Conservation (phyloP, 202 grass and related monocot species). For the Alloteropsis angusta region DNA sequence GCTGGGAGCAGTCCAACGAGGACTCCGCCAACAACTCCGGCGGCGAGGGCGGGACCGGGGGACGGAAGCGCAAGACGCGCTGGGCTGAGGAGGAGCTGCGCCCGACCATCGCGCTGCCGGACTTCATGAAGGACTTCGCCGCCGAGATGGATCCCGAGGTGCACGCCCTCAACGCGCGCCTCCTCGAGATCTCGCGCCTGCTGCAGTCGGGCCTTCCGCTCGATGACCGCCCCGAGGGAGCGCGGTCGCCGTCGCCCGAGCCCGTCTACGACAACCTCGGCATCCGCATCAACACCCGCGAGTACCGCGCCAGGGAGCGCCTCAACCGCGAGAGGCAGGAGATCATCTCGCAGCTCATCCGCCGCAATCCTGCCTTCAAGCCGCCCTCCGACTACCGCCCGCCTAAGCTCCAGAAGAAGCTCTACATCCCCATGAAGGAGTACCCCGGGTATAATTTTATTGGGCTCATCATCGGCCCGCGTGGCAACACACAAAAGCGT, state of each 20-base stretch:
- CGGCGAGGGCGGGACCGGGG: slow-evolving; percentile 32
- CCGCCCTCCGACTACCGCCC: slow-evolving; percentile 83
- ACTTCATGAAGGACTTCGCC: slow-evolving; percentile 99
- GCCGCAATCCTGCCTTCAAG: slow-evolving; percentile 80
- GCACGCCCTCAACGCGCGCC: slow-evolving; percentile 67
- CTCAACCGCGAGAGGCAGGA: slow-evolving; percentile 85
- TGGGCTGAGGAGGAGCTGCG: slow-evolving; percentile 90
- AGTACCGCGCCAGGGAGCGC: slow-evolving; percentile 67
- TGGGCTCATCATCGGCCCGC: slow-evolving; percentile 74
- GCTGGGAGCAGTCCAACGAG: slow-evolving; percentile 69
- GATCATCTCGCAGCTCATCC: slow-evolving; percentile 95
- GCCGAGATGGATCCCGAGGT: slow-evolving; percentile 89
- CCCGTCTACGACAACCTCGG: slow-evolving; percentile 88
- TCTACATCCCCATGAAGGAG: slow-evolving; percentile 95
- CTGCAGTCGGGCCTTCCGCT: slow-evolving; percentile 54
- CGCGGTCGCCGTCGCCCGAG: slow-evolving; percentile 70
- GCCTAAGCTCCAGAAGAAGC: slow-evolving; percentile 90
- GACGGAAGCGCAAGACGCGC: slow-evolving; percentile 69
- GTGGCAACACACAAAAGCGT: slow-evolving; percentile 89
- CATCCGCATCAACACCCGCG: slow-evolving; percentile 90
- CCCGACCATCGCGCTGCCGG: slow-evolving; percentile 56
- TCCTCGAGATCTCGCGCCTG: slow-evolving; percentile 77
- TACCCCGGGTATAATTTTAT: slow-evolving; percentile 94
- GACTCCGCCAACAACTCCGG: slow-evolving; percentile 41
- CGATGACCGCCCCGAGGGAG: slow-evolving; percentile 75